Conservation (phyloP, 371 early-diverging fungal species). For the Capillidium rhysosporum region DNA sequence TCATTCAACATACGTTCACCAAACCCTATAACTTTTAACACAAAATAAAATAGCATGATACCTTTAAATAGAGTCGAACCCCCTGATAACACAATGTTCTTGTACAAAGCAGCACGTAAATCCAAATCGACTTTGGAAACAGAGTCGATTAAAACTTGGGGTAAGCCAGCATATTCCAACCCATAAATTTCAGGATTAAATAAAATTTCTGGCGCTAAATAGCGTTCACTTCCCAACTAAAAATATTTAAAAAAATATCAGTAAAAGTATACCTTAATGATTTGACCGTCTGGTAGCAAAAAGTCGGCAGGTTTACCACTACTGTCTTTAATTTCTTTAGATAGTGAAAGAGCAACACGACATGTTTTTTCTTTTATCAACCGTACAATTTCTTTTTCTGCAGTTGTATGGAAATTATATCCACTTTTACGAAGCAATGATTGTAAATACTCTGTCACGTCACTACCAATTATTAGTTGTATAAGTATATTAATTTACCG, state of each 20-base stretch:
- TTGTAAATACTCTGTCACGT: conserved; percentile 78
- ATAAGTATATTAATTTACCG: conserved; percentile 18
- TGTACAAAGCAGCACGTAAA: conserved; percentile 64
- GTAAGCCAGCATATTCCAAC: conserved; percentile 71
- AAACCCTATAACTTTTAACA: conserved; percentile 31
- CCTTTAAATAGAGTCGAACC: conserved; percentile 68
- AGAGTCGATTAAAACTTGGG: conserved; percentile 72
- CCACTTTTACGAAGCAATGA: conserved; percentile 73
- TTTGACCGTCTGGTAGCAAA: conserved; percentile 77
- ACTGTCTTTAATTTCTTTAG: conserved; percentile 72
- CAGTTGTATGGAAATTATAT: conserved; percentile 66
- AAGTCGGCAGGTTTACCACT: conserved; percentile 53
- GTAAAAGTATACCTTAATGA: conserved; percentile 39
- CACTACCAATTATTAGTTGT: conserved; percentile 19
- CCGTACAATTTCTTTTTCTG: conserved; percentile 85
- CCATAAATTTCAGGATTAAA: conserved; percentile 77
- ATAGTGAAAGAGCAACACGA: conserved; percentile 75
- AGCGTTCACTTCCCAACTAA: conserved; percentile 61
- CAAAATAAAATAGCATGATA: conserved; percentile 3
- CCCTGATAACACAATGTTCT: conserved; percentile 81
- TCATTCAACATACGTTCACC: conserved; percentile 83
- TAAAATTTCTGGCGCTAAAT: conserved; percentile 62
- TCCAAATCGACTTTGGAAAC: conserved; percentile 83
- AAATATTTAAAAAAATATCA: neutral
- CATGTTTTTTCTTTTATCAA: conserved; percentile 89